Percentiles rank a stretch among this genome's conserved stretches.
These are phyloP conservation scores for Exophiala sp. DNA, from an alignment of 2,329 filamentous ascomycete genomes.

Conservation along the genomic window DNA sequence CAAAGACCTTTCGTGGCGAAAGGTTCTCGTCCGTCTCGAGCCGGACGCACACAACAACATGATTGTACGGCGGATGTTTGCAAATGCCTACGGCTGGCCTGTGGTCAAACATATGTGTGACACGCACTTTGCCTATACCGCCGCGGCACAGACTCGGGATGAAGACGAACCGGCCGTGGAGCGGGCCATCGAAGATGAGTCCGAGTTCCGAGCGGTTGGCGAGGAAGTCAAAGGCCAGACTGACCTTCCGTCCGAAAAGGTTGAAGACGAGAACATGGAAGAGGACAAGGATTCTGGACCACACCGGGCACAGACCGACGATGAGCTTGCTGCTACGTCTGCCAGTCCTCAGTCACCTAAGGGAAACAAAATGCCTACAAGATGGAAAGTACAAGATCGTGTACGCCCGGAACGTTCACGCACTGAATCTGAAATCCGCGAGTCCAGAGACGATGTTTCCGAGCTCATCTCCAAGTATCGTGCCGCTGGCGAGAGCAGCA, in stretches of 20 bases:
- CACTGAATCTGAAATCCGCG: constrained; percentile 26
- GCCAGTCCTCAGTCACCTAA: constrained; percentile 4
- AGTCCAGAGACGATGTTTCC: constrained; percentile 33
- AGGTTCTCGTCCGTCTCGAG: constrained; percentile 90
- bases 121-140: constrained; percentile 82
- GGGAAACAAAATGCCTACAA: constrained; percentile 11
- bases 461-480: constrained; percentile 29
- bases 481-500: constrained; percentile 19
- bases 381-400: constrained; percentile 9
- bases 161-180: constrained; percentile 65
- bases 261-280: neutral
- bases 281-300: neutral
- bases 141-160: constrained; percentile 62
- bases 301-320: constrained; percentile 7
- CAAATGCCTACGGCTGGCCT: constrained; percentile 96
- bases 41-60: constrained; percentile 99
- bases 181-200: constrained; percentile 59
- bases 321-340: constrained; percentile 5
- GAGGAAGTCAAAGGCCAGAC: constrained; percentile 56
- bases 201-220: constrained; percentile 59
- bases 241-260: constrained; percentile 26
- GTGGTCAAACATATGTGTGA: constrained; percentile 93
- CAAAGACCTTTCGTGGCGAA: constrained; percentile 86
- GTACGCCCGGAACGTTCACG: constrained; percentile 6
- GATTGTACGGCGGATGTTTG: constrained; percentile 91